A percentile compares a stretch with the other conserved stretches of the same genome.
Conservation (phyloP, 1,139 yeast genomes). For the Pneumocystis murina region DNA sequence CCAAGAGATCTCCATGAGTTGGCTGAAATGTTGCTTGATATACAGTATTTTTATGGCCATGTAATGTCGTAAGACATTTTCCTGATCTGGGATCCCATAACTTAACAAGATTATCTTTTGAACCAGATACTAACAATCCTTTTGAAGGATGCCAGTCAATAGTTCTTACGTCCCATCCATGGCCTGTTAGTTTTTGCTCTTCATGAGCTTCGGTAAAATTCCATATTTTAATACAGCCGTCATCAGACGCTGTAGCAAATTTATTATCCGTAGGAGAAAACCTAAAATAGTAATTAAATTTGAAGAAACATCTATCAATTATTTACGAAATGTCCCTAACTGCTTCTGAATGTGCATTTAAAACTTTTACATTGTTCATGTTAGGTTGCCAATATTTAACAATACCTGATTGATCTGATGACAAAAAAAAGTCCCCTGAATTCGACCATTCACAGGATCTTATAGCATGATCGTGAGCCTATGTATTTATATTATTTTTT, state of each 20-base stretch:
- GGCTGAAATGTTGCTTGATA: conserved; percentile 66
- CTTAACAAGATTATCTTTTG: conserved; percentile 84
- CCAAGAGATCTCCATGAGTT: conserved; percentile 54
- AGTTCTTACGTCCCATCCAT: conserved; percentile 96
- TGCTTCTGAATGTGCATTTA: conserved; percentile 59
- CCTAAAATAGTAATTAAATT: neutral
- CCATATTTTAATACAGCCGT: conserved; percentile 80
- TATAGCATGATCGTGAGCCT: conserved; percentile 83
- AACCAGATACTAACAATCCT: conserved; percentile 52
- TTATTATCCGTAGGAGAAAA: conserved; percentile 79
- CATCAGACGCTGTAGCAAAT: conserved; percentile 64
- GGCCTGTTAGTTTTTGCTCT: conserved; percentile 71
- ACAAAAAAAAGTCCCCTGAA: conserved; percentile 83
- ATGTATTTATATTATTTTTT: neutral
- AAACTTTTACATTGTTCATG: conserved; percentile 82
- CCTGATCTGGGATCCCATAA: conserved; percentile 92
- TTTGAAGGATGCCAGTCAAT: conserved; percentile 92
- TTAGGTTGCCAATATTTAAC: conserved; percentile 97
- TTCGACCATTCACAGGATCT: conserved; percentile 69
- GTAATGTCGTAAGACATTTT: conserved; percentile 59
- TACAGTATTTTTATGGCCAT: conserved; percentile 88
- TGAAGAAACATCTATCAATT: neutral
- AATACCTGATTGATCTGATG: conserved; percentile 85
- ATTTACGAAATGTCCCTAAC: conserved; percentile 60
- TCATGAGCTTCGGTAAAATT: conserved; percentile 80